Conservation (phyloP, 306 rosid species). For the Trifolium fragiferum region DNA sequence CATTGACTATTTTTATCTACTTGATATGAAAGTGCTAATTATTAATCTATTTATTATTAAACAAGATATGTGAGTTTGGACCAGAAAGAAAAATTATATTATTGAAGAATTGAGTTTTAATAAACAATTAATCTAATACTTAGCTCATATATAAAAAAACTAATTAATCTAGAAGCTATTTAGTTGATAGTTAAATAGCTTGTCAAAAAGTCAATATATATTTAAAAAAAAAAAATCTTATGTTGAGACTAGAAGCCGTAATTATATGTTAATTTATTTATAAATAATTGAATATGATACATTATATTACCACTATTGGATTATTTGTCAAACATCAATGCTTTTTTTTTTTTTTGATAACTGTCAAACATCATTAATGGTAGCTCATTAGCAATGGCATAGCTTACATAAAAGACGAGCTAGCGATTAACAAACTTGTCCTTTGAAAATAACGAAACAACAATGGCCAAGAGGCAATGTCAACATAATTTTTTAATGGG, state of each 20-base stretch:
- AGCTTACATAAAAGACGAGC: background rate
- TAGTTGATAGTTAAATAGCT: background rate
- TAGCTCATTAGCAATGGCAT: slow-evolving; percentile 28
- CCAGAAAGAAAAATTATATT: background rate
- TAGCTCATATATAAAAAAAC: too few relatives aligned
- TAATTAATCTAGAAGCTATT: background rate
- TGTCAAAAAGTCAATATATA: background rate
- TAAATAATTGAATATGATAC: background rate
- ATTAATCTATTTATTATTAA: too few relatives aligned
- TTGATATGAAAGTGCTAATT: too few relatives aligned
- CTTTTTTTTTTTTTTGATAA: too few relatives aligned
- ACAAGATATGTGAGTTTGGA: background rate
- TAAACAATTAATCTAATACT: background rate
- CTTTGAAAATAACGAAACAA: slow-evolving; percentile 44
- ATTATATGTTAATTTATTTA: background rate
- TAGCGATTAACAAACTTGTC: slow-evolving; percentile 18
- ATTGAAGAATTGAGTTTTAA: background rate
- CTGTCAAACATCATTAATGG: slow-evolving; percentile 27
- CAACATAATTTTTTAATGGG: background rate
- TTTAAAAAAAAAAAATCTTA: background rate
- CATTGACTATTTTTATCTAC: too few relatives aligned
- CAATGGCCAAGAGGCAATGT: slow-evolving; percentile 5
- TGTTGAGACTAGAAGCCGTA: slow-evolving; percentile 39
- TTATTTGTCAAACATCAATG: slow-evolving; percentile 25
- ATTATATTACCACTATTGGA: background rate